phyloP scores from a whole-genome alignment of 768 basidiomycete species.

The Rhizopogon salebrosus region DNA sequence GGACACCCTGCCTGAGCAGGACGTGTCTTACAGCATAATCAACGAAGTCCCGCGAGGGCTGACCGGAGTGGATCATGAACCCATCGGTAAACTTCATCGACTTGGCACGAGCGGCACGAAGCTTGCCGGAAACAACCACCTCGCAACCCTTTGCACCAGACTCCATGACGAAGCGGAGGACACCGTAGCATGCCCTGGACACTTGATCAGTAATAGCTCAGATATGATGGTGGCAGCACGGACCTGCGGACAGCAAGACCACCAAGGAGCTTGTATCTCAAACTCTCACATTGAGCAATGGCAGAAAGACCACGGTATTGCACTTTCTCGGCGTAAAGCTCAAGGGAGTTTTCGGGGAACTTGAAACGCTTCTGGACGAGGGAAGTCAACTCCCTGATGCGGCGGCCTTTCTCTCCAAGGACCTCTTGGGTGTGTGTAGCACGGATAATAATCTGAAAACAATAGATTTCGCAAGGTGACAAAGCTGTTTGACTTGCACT shows the following conservation, averaged over 20 bases:
- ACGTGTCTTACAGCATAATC: conserved; percentile 98
- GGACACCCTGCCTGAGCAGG: conserved; percentile 95
- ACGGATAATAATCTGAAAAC: conserved; percentile 89
- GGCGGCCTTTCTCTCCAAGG: conserved; percentile 97
- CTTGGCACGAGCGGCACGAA: conserved; percentile 99
- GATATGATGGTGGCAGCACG: background rate
- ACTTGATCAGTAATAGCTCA: background rate
- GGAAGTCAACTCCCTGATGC: conserved; percentile 96
- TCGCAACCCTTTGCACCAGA: conserved; percentile 99
- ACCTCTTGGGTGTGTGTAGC: conserved; percentile 99
- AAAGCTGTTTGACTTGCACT: conserved; percentile 1
- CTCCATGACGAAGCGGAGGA: conserved; percentile 99
- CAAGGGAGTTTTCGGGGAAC: conserved; percentile 98
- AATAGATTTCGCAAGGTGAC: background rate
- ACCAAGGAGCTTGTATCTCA: conserved; percentile 98
- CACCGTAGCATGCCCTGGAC: conserved; percentile 93
- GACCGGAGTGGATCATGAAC: conserved; percentile 99
- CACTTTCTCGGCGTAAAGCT: conserved; percentile 99
- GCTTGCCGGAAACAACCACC: conserved; percentile 98
- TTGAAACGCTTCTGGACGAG: conserved; percentile 99
- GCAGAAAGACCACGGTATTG: conserved; percentile 97
- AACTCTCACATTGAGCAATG: conserved; percentile 96
- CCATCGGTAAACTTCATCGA: conserved; percentile 99
- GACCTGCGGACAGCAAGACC: conserved; percentile 96
- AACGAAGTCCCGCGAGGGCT: conserved; percentile 94